These are phyloP conservation scores for Tritrichomonas musculus DNA, from an alignment of 208 protist genomes.

Conservation along the genomic window DNA sequence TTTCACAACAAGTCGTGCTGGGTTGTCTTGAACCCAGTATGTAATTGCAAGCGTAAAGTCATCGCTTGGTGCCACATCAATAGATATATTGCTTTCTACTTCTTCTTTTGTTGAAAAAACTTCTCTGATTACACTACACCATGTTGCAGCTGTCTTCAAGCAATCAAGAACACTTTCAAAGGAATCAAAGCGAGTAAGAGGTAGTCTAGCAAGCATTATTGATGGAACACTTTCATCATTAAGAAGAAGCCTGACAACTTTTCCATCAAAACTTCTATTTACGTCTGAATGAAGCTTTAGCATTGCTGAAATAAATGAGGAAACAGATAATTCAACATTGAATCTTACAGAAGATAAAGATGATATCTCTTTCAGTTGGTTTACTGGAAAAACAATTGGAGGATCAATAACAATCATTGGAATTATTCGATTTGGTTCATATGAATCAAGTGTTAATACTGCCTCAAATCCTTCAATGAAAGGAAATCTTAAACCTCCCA, in stretches of 20 bases:
- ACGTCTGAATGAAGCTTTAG: not conserved
- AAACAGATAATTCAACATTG: not conserved
- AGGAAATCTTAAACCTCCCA: not conserved
- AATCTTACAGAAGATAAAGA: not conserved
- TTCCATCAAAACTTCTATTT: not conserved
- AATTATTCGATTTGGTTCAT: not conserved
- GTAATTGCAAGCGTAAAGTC: not conserved
- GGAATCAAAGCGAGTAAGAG: not conserved
- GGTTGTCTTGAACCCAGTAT: not conserved
- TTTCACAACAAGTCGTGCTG: not conserved
- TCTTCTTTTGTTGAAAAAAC: not conserved
- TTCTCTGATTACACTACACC: not conserved
- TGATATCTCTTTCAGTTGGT: not conserved
- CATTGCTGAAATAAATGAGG: not conserved
- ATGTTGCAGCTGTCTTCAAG: not conserved
- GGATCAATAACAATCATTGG: constrained; percentile 27
- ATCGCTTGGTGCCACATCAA: not conserved
- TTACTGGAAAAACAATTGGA: not conserved
- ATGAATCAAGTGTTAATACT: not conserved
- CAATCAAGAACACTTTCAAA: not conserved
- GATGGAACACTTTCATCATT: not conserved
- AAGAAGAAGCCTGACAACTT: not conserved
- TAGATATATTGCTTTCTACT: no score
- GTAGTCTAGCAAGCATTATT: not conserved
- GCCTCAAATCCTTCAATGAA: not conserved